These are phyloP conservation scores for Didymella glomerata DNA, from an alignment of 2,329 filamentous ascomycete genomes.

Conservation along the genomic window DNA sequence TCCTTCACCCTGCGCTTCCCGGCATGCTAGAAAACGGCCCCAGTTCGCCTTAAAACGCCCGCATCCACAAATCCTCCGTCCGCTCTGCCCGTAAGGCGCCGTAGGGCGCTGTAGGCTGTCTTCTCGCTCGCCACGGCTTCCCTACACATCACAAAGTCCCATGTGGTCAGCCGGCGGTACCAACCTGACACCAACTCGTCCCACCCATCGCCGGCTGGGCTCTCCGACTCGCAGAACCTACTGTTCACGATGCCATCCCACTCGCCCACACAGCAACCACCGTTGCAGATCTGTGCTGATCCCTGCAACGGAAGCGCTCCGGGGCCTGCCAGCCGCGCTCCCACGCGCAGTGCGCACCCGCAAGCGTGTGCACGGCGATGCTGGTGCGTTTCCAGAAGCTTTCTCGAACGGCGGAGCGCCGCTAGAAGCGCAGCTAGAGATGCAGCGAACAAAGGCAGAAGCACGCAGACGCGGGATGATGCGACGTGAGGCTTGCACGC, in stretches of 20 bases:
- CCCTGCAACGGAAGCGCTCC: conserved; percentile 19
- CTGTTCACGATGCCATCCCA: conserved; percentile 11
- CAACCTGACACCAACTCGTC: background rate
- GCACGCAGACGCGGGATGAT: conserved; percentile 2
- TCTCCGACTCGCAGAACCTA: conserved; percentile 18
- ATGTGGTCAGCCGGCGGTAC: background rate
- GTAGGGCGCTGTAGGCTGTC: background rate
- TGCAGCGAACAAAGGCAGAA: conserved; percentile 4
- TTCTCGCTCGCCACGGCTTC: conserved; percentile 16
- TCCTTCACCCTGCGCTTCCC: background rate
- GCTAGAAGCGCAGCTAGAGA: background rate
- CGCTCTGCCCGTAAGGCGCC: background rate
- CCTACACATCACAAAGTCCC: background rate
- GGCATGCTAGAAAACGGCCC: background rate
- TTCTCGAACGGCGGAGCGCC: background rate
- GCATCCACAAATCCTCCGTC: conserved; percentile 14
- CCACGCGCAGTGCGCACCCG: no score
- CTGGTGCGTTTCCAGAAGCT: background rate
- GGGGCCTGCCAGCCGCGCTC: conserved; percentile 9
- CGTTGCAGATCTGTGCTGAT: conserved; percentile 16
- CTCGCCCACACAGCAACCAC: conserved; percentile 12
- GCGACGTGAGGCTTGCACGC: background rate
- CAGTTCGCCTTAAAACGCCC: background rate
- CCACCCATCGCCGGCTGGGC: background rate
- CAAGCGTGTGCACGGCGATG: background rate